Evolutionary conservation across 2,329 filamentous ascomycete species (phyloP).

Genomic region (Neoarthrinium moseri): DNA sequence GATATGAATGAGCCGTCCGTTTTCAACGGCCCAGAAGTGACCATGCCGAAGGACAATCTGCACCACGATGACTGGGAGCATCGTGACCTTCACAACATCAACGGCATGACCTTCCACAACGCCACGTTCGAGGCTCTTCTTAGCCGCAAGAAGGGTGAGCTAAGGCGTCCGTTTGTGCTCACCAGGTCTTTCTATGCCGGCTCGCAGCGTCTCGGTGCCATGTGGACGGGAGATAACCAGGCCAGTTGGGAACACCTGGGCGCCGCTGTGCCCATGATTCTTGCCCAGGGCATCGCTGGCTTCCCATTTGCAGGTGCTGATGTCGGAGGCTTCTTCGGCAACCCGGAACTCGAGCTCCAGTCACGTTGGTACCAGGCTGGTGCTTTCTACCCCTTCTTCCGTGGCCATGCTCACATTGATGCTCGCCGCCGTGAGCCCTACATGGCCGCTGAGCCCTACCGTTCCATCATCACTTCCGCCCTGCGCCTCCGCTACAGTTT

Average conservation of each 20-base stretch:
- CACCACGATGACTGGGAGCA: constrained; percentile 94
- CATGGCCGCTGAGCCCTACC: constrained; percentile 80
- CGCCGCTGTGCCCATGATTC: constrained; percentile 88
- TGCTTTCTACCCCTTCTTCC: constrained; percentile 97
- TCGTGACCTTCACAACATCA: constrained; percentile 92
- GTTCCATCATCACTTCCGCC: constrained; percentile 80
- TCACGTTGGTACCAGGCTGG: constrained; percentile 96
- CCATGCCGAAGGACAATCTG: constrained; percentile 98
- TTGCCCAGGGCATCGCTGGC: constrained; percentile 88
- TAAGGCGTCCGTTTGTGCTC: constrained; percentile 84
- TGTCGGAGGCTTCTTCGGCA: constrained; percentile 97
- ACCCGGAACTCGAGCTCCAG: constrained; percentile 87
- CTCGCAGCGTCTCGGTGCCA: constrained; percentile 84
- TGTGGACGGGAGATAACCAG: constrained; percentile 99
- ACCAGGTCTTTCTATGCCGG: constrained; percentile 92
- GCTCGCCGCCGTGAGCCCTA: constrained; percentile 93
- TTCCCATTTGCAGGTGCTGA: constrained; percentile 95
- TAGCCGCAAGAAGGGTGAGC: constrained; percentile 81
- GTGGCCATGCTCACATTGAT: constrained; percentile 94
- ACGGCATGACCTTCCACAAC: constrained; percentile 93
- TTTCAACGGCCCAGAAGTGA: constrained; percentile 97
- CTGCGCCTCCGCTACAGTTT: constrained; percentile 86
- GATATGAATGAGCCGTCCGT: constrained; percentile 99
- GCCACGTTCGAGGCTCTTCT: constrained; percentile 85
- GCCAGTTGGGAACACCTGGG: constrained; percentile 88